Conservation (phyloP, 106 monocot species). For the Dendrobium chrysotoxum region DNA sequence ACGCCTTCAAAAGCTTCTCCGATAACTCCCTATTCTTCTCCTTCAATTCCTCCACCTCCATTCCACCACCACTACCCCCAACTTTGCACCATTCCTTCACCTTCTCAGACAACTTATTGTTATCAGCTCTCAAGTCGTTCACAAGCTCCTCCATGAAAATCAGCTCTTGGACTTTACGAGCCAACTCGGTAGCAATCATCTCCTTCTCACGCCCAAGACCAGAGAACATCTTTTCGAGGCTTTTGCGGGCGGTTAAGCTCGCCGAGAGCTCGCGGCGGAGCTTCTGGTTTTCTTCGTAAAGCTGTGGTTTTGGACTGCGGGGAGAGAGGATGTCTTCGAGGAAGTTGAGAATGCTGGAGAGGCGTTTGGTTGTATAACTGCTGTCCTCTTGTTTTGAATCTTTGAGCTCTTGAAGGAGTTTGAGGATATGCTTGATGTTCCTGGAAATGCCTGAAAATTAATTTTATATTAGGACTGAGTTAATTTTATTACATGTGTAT, state of each 20-base stretch:
- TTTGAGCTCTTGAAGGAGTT: slow-evolving; percentile 39
- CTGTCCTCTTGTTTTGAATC: slow-evolving; percentile 11
- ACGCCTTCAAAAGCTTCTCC: slow-evolving; percentile 39
- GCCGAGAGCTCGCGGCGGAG: slow-evolving; percentile 40
- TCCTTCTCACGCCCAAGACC: slow-evolving; percentile 49
- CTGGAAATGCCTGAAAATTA: slow-evolving; percentile 21
- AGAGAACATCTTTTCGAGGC: slow-evolving; percentile 60
- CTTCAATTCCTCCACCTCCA: slow-evolving; percentile 10
- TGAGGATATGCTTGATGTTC: slow-evolving; percentile 34
- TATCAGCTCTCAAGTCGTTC: slow-evolving; percentile 35
- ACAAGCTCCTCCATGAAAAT: slow-evolving; percentile 33
- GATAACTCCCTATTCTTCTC: slow-evolving; percentile 40
- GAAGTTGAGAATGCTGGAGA: slow-evolving; percentile 31
- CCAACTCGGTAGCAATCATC: slow-evolving; percentile 45
- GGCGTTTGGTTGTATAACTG: slow-evolving; percentile 10
- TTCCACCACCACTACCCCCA: not conserved
- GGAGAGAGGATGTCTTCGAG: slow-evolving; percentile 34
- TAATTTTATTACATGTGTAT: too few relatives aligned
- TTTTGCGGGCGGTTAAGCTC: slow-evolving; percentile 31
- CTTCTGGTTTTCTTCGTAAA: slow-evolving; percentile 29
- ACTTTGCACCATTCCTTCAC: slow-evolving; percentile 13
- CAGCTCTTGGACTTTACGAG: slow-evolving; percentile 28
- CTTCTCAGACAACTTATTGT: slow-evolving; percentile 44
- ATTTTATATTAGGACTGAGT: not conserved
- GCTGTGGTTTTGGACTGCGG: not conserved